Percentiles rank a stretch among this genome's conserved stretches.
Conservation (phyloP, 2,329 filamentous ascomycete species). For the Sarocladium brachiariae region DNA sequence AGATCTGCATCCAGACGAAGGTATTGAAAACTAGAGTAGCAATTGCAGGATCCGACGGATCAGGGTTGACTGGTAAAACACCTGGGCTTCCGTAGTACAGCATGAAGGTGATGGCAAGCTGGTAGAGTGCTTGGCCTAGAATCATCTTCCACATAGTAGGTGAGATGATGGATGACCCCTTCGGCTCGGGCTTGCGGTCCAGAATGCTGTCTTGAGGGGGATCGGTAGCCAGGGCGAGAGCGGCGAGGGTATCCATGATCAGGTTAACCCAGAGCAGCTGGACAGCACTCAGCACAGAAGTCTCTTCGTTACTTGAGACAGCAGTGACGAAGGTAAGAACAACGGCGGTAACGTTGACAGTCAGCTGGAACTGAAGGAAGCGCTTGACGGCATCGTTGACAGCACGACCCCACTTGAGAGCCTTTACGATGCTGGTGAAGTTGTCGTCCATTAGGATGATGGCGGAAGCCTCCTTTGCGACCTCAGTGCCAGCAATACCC, state of each 20-base stretch:
- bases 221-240: constrained; percentile 81
- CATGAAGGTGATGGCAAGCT: constrained; percentile 72
- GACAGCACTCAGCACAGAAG: constrained; percentile 77
- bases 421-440: constrained; percentile 80
- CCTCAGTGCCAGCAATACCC: constrained; percentile 77
- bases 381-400: constrained; percentile 74
- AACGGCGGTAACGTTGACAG: constrained; percentile 89
- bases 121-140: constrained; percentile 83
- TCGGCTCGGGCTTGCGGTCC: constrained; percentile 62
- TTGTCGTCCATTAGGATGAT: constrained; percentile 88
- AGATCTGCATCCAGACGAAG: constrained; percentile 99
- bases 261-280: constrained; percentile 95
- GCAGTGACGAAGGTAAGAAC: constrained; percentile 82
- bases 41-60: constrained; percentile 39
- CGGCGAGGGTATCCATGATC: constrained; percentile 95
- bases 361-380: constrained; percentile 71
- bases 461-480: constrained; percentile 77
- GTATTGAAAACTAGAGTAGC: constrained; percentile 91
- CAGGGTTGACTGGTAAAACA: constrained; percentile 44
- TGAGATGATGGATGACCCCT: constrained; percentile 62
- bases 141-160: constrained; percentile 99
- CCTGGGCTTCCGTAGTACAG: constrained; percentile 66
- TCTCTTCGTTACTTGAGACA: constrained; percentile 60
- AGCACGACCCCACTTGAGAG: constrained; percentile 71
- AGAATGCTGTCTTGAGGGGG: constrained; percentile 78